Conservation (phyloP, 202 grass and related monocot species). For the Saccharum hybrid region DNA sequence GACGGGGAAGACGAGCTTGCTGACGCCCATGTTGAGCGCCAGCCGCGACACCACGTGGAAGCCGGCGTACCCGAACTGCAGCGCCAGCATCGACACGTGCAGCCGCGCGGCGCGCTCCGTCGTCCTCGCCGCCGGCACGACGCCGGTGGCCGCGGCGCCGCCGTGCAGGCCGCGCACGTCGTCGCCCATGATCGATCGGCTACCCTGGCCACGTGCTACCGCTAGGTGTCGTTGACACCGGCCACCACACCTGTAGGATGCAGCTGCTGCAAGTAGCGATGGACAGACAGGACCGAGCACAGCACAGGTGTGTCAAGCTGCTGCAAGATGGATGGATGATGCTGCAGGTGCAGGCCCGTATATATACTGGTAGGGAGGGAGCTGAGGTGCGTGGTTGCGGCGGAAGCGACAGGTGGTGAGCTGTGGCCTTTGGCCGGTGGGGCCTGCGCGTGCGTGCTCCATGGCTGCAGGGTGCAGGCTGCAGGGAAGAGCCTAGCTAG, state of each 20-base stretch:
- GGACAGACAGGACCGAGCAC: too few relatives aligned
- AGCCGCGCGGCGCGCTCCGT: conserved; percentile 74
- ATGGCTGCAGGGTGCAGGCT: background rate
- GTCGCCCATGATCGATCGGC: background rate
- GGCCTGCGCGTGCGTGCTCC: background rate
- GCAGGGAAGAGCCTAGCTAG: background rate
- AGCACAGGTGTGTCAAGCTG: too few relatives aligned
- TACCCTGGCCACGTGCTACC: background rate
- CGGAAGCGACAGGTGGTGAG: too few relatives aligned
- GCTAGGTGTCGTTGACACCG: too few relatives aligned
- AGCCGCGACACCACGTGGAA: conserved; percentile 89
- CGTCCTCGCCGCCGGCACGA: background rate
- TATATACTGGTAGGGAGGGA: too few relatives aligned
- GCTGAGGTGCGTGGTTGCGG: too few relatives aligned
- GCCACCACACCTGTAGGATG: too few relatives aligned
- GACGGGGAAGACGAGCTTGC: conserved; percentile 92
- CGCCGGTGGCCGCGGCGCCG: background rate
- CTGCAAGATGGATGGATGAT: too few relatives aligned
- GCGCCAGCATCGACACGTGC: conserved; percentile 85
- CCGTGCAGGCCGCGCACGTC: background rate
- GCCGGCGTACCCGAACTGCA: conserved; percentile 93
- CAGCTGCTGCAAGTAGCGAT: too few relatives aligned
- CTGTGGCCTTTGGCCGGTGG: background rate
- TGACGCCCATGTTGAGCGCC: conserved; percentile 94
- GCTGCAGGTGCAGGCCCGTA: too few relatives aligned